phyloP scores from a whole-genome alignment of 805 yeast genomes.

The Cyberlindnera maritima region DNA sequence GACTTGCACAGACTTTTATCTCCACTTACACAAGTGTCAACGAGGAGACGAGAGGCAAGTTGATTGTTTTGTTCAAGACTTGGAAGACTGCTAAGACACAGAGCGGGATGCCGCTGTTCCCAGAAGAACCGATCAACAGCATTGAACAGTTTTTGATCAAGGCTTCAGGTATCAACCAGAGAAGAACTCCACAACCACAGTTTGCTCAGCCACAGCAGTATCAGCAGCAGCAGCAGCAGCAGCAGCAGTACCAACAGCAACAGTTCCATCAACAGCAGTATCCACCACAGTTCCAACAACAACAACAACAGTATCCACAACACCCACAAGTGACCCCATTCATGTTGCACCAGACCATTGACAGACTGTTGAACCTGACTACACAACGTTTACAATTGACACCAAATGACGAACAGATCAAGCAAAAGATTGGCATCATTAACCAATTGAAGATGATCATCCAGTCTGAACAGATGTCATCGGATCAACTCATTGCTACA shows the following conservation, averaged over 20 bases:
- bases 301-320: slow-evolving; percentile 12
- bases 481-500: slow-evolving; percentile 31
- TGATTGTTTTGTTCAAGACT: slow-evolving; percentile 77
- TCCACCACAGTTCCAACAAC: too few species aligned
- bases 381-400: slow-evolving; percentile 30
- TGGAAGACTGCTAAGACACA: slow-evolving; percentile 74
- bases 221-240: slow-evolving; percentile 1
- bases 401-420: slow-evolving; percentile 30
- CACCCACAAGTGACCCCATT: slow-evolving; percentile 11
- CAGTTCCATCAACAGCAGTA: too few species aligned
- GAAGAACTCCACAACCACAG: slow-evolving; percentile 8
- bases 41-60: slow-evolving; percentile 68
- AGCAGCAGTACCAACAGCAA: too few species aligned
- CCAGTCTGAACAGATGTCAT: slow-evolving; percentile 32
- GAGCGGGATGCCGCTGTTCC: slow-evolving; percentile 70
- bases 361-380: slow-evolving; percentile 33
- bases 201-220: slow-evolving; percentile 11
- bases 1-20: slow-evolving; percentile 66
- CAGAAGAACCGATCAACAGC: slow-evolving; percentile 60
- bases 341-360: slow-evolving; percentile 33
- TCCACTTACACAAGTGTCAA: slow-evolving; percentile 77
- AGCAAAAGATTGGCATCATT: slow-evolving; percentile 32
- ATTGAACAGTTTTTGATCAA: slow-evolving; percentile 72
- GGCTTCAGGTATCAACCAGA: slow-evolving; percentile 48
- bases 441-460: slow-evolving; percentile 35